Base-by-base conservation (phyloP, 2,329 filamentous ascomycete species). In the Rutstroemia sp. region DNA sequence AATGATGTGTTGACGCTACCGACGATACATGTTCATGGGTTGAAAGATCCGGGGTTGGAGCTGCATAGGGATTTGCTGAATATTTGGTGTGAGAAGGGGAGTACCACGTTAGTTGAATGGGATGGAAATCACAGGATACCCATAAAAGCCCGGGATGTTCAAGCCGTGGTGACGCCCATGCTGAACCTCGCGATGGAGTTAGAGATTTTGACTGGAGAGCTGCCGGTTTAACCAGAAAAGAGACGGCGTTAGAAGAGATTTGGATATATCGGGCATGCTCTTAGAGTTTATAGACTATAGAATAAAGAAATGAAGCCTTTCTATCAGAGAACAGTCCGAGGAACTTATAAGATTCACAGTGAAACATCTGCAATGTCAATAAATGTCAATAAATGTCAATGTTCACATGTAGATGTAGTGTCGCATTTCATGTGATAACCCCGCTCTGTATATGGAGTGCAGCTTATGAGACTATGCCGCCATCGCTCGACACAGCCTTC, bases 41-140 rank as follows among this genome's bases (percentile, higher is more conserved):
- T 83, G 59, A 72, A 73, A 18, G 83, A 87, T 69, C 74, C 78
- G 0, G 83, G 82, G 0, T 65, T 90, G 23, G 72, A 79, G 58
- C 70, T 81, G 46, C 86, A 88, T 66, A 71, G 77, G 54, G 72
- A 76, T 66, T 65, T 86, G 62, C 66, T 82, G 51, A 69, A 79
- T 8, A 70, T 79, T 52, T 90, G 85, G 67, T 88, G 83, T 66
- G 75, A 81, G 50, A 66, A 73, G 9, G 77, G 74, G 0, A 80
- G 73, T 2, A 73, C 78, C 5, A 76, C 71, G 41, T 59, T 90
- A 47, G 69, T 92, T 1, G 85, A 90, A 69, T 92, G 88, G 88
- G 79, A 88, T 57, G 88, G 86, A 0, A 78, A 76, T 1, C 88
- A 92, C 68, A 73, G 88, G 5, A 74, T 92, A 49, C 86, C 87